Base-by-base conservation (phyloP, 805 yeast species). In the Candida qinlingensis region DNA sequence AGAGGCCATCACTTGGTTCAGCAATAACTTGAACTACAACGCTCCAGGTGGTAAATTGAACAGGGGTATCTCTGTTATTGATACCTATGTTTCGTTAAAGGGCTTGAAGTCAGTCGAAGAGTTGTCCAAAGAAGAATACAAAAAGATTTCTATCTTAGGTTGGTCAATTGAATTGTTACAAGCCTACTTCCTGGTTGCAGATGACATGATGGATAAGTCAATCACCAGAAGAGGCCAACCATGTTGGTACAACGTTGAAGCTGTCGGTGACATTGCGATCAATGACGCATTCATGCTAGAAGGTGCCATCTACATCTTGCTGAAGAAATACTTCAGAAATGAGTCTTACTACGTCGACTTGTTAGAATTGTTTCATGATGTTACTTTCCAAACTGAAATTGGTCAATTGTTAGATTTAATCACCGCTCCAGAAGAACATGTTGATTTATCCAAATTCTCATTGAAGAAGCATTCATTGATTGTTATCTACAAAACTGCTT, bases 191-290 rank as follows among this genome's bases (percentile, higher is more conserved):
- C 77, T 94, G 61, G 98, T 94, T 49, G 95, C 98, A 33, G 99
- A 94, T 67, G 99, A 94, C 67, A 94, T 94, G 82, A 94, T 94
- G 99, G 99, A 94, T 68, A 81, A 82, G 58, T 87, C 96, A 34
- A 85, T 88, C 67, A 94, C 99, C 39, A 87, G 99, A 77, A 85
- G 99, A 68, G 99, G 97, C 51, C 97, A 92, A 71, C 94, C 97
- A 56, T 94, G 99, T 71, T 94, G 99, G 99, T 94, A 90, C 75
- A 81, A 76, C 63, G 77, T 72, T 35, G 81, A 79, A 56, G 81
- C 80, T 37, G 97, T 94, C 51, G 88, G 87, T 38, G 89, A 89
- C 66, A 85, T 94, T 65, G 99, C 99, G 51, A 94, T 94, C 69
- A 94, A 94, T 64, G 99, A 94, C 65, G 81, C 99, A 4, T 94